These are phyloP conservation scores for Leptomonas pyrrhocoris DNA, from an alignment of 208 protist genomes.

Conservation along the genomic window DNA sequence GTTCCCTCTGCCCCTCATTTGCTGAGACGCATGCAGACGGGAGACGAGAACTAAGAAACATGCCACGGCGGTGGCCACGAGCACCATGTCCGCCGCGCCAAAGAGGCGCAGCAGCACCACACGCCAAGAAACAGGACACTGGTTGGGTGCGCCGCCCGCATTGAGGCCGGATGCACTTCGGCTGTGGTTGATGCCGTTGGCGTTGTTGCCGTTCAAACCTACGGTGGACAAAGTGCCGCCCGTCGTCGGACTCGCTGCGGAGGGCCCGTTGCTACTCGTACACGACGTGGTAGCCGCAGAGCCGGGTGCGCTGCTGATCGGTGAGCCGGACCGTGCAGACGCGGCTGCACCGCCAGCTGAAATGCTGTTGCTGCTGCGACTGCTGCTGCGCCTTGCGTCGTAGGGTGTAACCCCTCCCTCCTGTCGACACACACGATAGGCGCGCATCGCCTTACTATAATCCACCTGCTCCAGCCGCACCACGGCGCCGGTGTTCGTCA, in stretches of 20 bases:
- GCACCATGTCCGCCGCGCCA: constrained; percentile 51
- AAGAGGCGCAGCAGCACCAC: constrained; percentile 48
- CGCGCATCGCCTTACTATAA: constrained; percentile 79
- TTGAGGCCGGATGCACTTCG: too few relatives aligned
- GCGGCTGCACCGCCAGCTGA: not conserved
- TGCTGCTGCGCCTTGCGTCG: not conserved
- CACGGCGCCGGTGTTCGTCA: constrained; percentile 62
- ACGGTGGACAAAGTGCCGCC: not conserved
- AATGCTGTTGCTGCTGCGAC: not conserved
- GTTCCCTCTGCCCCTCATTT: not conserved
- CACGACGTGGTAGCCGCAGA: not conserved
- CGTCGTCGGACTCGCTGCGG: not conserved
- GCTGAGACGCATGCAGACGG: constrained; percentile 2
- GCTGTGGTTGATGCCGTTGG: not conserved
- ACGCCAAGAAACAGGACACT: constrained; percentile 17
- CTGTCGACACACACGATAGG: constrained; percentile 65
- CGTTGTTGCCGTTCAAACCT: not conserved
- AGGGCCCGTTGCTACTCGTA: not conserved
- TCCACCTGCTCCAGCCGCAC: constrained; percentile 66
- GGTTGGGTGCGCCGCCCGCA: not conserved
- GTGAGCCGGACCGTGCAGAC: too few relatives aligned
- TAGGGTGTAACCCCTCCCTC: constrained; percentile 6
- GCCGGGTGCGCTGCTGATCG: not conserved
- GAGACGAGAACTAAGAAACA: constrained; percentile 31
- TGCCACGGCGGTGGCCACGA: constrained; percentile 35